Evolutionary conservation across 2,329 filamentous ascomycete species (phyloP), one percentile per base, ranked within the genome.

Genomic region (Talaromyces sp.): DNA sequence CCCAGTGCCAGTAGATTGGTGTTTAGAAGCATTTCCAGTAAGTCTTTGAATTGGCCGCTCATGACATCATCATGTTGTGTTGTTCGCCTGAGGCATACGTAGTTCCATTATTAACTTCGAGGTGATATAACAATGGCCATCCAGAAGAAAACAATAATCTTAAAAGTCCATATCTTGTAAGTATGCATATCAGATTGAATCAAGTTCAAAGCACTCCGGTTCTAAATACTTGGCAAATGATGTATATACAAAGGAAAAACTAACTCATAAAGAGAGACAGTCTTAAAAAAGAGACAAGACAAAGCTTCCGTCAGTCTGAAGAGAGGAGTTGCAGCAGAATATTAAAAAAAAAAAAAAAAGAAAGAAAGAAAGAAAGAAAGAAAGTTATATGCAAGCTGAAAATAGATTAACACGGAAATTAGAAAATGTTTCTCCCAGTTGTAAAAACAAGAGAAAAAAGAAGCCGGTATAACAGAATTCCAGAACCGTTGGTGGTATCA

Each of bases 261-360:
- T 11, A 24, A 2, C 26, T 49, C 41, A 6, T 14, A 19, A 56
- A 19, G 35, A 55, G 31, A 35, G 29, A 35, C 29, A 4, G 4
- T 35, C 87, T 8, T 55, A 38, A 35, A 35, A 8, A 4, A 38
- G 29, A 55, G 24, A 52, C 29, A 51, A 11, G 24, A 27, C 21
- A 3, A 27, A 51, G 43, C 24, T 52, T 52, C 52, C n/a, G 35
- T 50, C 26, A 56, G 46, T 59, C 27, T 59, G 35, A 29, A 55
- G 57, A 58, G 57, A 31, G 54, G 57, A 38, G 32, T 51, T 26
- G 54, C 31, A n/a, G 26, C 14, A 31, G 24, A 46, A 29, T 49
- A 51, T 38, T 27, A 58, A 35, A 52, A n/a, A n/a, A n/a, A n/a
- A n/a, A n/a, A n/a, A n/a, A n/a, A n/a, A n/a, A n/a, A n/a, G n/a